Evolutionary conservation across 495 filamentous ascomycete species (phyloP).

Genomic region (Talaromyces trachyspermus): DNA sequence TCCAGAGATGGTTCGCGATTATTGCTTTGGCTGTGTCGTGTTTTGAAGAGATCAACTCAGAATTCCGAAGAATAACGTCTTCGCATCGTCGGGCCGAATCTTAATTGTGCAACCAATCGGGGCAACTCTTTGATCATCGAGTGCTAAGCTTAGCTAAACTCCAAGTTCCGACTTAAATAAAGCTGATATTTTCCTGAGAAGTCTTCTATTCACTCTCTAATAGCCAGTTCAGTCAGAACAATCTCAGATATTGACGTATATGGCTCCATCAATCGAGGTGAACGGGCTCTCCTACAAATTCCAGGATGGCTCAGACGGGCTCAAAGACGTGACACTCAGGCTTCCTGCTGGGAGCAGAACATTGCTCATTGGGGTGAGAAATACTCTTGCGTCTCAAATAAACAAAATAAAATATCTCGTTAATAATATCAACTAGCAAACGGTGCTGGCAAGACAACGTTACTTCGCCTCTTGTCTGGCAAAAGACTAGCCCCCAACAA

Average conservation of each 20-base stretch:
- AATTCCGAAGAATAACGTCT: too few species aligned
- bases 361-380: slow-evolving; percentile 76
- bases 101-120: too few species aligned
- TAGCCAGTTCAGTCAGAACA: too few species aligned
- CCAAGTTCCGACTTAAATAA: too few species aligned
- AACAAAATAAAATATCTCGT: too few species aligned
- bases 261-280: slow-evolving; percentile 55
- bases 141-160: too few species aligned
- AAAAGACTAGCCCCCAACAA: slow-evolving; percentile 78
- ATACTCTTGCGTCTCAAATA: neutral
- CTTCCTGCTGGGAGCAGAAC: slow-evolving; percentile 81
- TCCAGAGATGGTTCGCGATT: neutral
- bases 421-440: slow-evolving; percentile 52
- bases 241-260: neutral
- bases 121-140: too few species aligned
- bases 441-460: slow-evolving; percentile 93
- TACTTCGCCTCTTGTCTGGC: slow-evolving; percentile 83
- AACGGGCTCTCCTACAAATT: slow-evolving; percentile 80
- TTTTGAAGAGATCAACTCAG: too few species aligned
- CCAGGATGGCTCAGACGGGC: slow-evolving; percentile 67
- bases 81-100: too few species aligned
- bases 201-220: too few species aligned
- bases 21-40: too few species aligned
- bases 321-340: slow-evolving; percentile 60
- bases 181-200: too few species aligned